phyloP scores from a whole-genome alignment of 371 early-diverging fungal species.

The Sanchytrium tribonematis region DNA sequence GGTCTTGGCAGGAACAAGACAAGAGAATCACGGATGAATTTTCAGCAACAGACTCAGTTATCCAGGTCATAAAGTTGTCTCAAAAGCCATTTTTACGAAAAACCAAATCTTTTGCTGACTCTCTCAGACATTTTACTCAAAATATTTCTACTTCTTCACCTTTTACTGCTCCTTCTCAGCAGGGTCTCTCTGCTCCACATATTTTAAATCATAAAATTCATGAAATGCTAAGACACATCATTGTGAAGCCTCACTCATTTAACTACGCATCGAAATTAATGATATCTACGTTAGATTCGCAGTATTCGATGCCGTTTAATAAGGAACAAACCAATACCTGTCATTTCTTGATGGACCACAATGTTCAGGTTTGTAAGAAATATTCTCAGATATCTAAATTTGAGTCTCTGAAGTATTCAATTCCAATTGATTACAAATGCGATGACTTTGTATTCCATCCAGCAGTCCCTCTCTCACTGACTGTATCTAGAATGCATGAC shows the following conservation, averaged over 20 bases:
- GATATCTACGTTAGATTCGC: not conserved
- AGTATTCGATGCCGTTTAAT: not conserved
- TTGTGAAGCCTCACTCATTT: not conserved
- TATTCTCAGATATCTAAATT: too few relatives aligned
- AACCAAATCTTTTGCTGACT: not conserved
- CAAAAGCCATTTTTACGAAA: not conserved
- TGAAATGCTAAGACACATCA: not conserved
- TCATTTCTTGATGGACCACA: not conserved
- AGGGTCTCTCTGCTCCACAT: too few relatives aligned
- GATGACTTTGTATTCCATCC: not conserved
- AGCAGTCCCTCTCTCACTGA: too few relatives aligned
- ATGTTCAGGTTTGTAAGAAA: too few relatives aligned
- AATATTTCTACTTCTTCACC: not conserved
- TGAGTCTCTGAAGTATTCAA: too few relatives aligned
- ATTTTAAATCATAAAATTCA: too few relatives aligned
- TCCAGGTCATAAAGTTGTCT: not conserved
- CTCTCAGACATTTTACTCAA: not conserved
- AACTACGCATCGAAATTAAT: not conserved
- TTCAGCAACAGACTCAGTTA: not conserved
- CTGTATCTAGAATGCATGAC: too few relatives aligned
- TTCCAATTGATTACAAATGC: slow-evolving; percentile 1
- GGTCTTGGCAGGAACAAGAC: not conserved
- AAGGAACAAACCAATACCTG: not conserved
- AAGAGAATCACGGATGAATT: not conserved
- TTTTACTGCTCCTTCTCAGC: not conserved